Evolutionary conservation across 2,329 filamentous ascomycete species (phyloP).

Genomic region (Alternaria triticimaculans): DNA sequence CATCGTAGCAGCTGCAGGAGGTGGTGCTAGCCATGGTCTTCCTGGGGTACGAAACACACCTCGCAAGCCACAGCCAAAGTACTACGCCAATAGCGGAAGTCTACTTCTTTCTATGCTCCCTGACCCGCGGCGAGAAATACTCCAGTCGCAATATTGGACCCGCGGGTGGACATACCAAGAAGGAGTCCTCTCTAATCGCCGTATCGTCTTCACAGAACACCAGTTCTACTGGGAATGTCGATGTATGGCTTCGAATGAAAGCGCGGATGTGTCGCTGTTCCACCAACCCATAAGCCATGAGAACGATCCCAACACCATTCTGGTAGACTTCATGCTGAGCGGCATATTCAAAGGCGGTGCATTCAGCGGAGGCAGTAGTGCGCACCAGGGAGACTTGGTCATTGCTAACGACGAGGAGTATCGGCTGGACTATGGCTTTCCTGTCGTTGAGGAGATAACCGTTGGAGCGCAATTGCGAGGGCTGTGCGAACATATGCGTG

Average conservation of each 20-base stretch:
- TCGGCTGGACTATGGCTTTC: constrained; percentile 19
- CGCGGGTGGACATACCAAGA: constrained; percentile 23
- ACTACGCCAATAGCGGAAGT: constrained; percentile 8
- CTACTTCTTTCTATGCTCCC: constrained; percentile 12
- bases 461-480: constrained; percentile 11
- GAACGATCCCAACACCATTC: background rate
- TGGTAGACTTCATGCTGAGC: constrained; percentile 15
- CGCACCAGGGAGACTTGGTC: constrained; percentile 4
- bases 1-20: constrained; percentile 16
- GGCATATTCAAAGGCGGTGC: constrained; percentile 18
- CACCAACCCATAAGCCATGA: background rate
- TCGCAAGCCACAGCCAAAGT: constrained; percentile 14
- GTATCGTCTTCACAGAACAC: constrained; percentile 16
- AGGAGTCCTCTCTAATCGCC: constrained; percentile 13
- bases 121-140: constrained; percentile 7
- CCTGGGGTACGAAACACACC: constrained; percentile 6
- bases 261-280: constrained; percentile 1
- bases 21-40: constrained; percentile 10
- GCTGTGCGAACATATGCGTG: constrained; percentile 19
- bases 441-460: background rate
- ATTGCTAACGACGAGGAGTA: constrained; percentile 9
- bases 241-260: constrained; percentile 12
- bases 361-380: constrained; percentile 9
- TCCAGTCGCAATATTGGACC: constrained; percentile 6
- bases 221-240: constrained; percentile 18